Conservation (phyloP, 2,329 filamentous ascomycete species). For the Dactylellina sp. region DNA sequence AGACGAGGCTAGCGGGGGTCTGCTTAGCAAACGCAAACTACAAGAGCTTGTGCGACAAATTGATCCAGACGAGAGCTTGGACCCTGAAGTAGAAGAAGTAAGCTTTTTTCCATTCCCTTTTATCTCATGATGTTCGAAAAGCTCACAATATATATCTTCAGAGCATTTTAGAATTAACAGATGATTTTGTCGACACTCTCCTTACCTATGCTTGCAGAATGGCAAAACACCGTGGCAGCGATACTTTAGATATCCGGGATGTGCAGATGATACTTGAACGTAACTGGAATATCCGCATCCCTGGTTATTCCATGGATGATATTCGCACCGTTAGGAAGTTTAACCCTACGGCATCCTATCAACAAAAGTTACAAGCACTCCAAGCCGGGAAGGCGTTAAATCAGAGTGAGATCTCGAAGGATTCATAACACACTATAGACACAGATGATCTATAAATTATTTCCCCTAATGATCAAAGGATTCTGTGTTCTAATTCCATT, state of each 20-base stretch:
- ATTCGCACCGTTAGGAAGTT: slow-evolving; percentile 93
- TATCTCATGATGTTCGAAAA: slow-evolving; percentile 25
- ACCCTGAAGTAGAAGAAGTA: slow-evolving; percentile 96
- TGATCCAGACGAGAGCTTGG: slow-evolving; percentile 80
- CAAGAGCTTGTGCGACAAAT: slow-evolving; percentile 95
- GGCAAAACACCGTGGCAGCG: slow-evolving; percentile 90
- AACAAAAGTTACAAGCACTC: slow-evolving; percentile 95
- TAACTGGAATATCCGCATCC: slow-evolving; percentile 90
- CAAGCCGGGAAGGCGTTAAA: slow-evolving; percentile 83
- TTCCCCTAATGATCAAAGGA: too few species aligned
- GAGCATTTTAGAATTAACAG: slow-evolving; percentile 88
- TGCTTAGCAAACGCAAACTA: slow-evolving; percentile 97
- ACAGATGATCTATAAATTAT: too few species aligned
- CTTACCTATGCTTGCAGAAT: slow-evolving; percentile 87
- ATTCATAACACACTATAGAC: slow-evolving; percentile 11
- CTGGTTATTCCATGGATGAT: slow-evolving; percentile 93
- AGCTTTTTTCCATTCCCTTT: slow-evolving; percentile 59
- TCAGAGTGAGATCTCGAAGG: slow-evolving; percentile 61
- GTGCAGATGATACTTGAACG: slow-evolving; percentile 85
- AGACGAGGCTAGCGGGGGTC: slow-evolving; percentile 89
- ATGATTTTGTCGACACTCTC: slow-evolving; percentile 94
- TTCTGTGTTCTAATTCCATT: neutral
- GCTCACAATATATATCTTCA: slow-evolving; percentile 63
- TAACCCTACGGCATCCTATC: slow-evolving; percentile 87
- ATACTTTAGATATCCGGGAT: slow-evolving; percentile 88